Base-by-base conservation (phyloP, 2,329 filamentous ascomycete species). In the Cyphellophora attinorum region DNA sequence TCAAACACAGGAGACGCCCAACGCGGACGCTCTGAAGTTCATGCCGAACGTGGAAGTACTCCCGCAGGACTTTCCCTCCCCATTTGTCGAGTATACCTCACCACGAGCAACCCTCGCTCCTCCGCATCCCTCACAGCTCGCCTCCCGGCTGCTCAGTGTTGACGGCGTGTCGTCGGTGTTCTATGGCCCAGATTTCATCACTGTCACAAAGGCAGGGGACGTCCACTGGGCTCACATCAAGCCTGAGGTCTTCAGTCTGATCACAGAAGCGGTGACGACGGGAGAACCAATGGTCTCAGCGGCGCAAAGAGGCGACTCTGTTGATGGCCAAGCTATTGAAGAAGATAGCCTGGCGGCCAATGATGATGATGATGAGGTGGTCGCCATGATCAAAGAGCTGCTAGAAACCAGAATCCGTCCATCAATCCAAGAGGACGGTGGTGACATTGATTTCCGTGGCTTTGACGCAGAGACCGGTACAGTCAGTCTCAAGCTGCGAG, bases 341-440 rank as follows among this genome's bases (percentile, higher is more conserved):
- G 73, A 74, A 41, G 85, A 93, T 51, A 82, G 76, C 40, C 65
- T 94, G 33, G 75, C 75, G 14, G 94, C 89, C 58, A 79, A 89
- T 50, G 86, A 94, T 55, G 80, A 93, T 43, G 91, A 98, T 56
- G 81, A 79, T 47, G 91, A 98, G 61, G 85, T 95, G 8, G 81
- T 98, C 6, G 82, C 85, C 39, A 96, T 96, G 91, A 96, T 98
- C 63, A 94, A 96, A 65, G 91, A 98, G 63, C 67, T 98, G 19
- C 69, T 98, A 21, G 91, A 98, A 61, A 98, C 91, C 16, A 73
- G 91, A 42, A 94, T 98, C 53, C 74, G 91, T 28, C 91, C 91
- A 1, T 84, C 89, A 1, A 98, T 98, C 44, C 91, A 96, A 59
- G 91, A 96, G 57, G 91, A 98, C 49, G 91, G 91, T 31, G 91